Evolutionary conservation across 345 rosid genomes (phyloP).

Genomic region (Citrus trifoliata): DNA sequence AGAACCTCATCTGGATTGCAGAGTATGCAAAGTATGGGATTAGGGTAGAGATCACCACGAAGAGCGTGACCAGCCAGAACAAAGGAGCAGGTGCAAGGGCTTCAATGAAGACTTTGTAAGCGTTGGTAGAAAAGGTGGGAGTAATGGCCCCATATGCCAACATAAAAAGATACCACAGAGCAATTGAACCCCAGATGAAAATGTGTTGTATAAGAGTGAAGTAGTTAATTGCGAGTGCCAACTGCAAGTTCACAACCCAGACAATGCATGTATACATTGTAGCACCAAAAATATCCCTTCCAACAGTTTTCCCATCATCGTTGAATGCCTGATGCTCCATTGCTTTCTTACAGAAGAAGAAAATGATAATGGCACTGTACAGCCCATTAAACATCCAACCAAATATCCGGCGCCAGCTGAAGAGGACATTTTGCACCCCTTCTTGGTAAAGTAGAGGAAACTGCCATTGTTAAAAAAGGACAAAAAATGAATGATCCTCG

Average conservation of each 20-base stretch:
- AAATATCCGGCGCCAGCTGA: conserved; percentile 75
- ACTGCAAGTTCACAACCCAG: conserved; percentile 85
- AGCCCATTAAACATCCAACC: conserved; percentile 85
- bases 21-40: conserved; percentile 68
- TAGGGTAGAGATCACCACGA: conserved; percentile 44
- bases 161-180: conserved; percentile 71
- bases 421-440: conserved; percentile 80
- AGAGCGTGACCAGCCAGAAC: conserved; percentile 65
- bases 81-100: conserved; percentile 75
- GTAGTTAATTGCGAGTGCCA: conserved; percentile 69
- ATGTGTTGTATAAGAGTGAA: conserved; percentile 76
- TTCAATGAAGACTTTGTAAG: conserved; percentile 71
- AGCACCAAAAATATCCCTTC: conserved; percentile 62
- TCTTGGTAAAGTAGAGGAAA: conserved; percentile 89
- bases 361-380: conserved; percentile 51
- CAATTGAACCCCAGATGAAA: conserved; percentile 68
- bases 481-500: not conserved
- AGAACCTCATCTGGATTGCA: conserved; percentile 69
- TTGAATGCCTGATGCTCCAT: conserved; percentile 68
- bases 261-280: conserved; percentile 82
- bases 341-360: conserved; percentile 66
- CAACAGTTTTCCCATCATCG: conserved; percentile 54
- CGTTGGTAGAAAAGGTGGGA: conserved; percentile 36
- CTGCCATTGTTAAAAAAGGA: conserved; percentile 37
- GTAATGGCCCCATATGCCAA: conserved; percentile 52